Evolutionary conservation across 2,329 filamentous ascomycete genomes (phyloP).

Genomic region (Exophiala sp.): DNA sequence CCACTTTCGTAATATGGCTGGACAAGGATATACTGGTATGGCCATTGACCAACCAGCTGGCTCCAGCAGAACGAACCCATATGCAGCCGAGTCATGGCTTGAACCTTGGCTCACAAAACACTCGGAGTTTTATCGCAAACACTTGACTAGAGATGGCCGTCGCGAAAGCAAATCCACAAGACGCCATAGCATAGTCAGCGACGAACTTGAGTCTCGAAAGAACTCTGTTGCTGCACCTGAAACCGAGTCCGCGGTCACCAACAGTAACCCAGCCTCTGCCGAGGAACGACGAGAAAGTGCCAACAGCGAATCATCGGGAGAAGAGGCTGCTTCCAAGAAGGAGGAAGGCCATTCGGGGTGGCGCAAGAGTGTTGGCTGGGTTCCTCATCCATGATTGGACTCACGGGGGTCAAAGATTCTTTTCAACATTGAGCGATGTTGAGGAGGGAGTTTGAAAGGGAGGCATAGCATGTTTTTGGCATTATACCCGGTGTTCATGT

Average conservation of each 20-base stretch:
- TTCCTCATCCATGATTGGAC: constrained; percentile 18
- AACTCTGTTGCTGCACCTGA: constrained; percentile 20
- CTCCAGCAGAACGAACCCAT: constrained; percentile 13
- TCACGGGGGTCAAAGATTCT: background rate
- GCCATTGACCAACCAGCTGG: constrained; percentile 24
- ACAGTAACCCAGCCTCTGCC: constrained; percentile 10
- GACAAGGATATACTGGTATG: constrained; percentile 17
- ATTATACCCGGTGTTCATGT: no score
- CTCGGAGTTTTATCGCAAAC: constrained; percentile 25
- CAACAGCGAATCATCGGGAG: background rate
- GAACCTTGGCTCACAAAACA: constrained; percentile 27
- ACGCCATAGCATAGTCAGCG: constrained; percentile 19
- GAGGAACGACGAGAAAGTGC: constrained; percentile 16
- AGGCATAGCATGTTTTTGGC: no score
- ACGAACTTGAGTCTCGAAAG: constrained; percentile 21
- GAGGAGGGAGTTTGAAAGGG: no score
- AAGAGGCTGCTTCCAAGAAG: constrained; percentile 6
- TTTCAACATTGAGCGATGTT: no score
- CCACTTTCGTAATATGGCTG: constrained; percentile 16
- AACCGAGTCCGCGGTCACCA: constrained; percentile 8
- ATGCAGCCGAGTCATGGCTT: constrained; percentile 25
- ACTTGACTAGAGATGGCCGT: constrained; percentile 19
- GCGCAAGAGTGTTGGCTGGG: constrained; percentile 19
- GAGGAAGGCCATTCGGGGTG: constrained; percentile 6
- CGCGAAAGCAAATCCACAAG: constrained; percentile 20